These are phyloP conservation scores for Sporothrix inflata DNA, from an alignment of 2,329 filamentous ascomycete genomes.

Conservation along the genomic window DNA sequence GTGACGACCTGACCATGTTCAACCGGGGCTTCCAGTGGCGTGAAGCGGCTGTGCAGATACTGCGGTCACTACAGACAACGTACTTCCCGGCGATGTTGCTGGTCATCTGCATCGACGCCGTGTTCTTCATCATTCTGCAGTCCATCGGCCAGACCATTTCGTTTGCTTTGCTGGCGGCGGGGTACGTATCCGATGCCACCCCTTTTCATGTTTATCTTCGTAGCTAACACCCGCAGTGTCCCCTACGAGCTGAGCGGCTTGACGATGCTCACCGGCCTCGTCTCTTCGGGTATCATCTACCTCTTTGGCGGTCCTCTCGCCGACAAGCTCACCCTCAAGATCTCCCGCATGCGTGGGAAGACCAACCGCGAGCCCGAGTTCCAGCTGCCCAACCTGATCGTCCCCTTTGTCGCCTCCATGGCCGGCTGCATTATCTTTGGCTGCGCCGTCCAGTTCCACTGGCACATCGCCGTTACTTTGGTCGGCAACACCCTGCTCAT, in stretches of 20 bases:
- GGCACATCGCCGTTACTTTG: conserved; percentile 40
- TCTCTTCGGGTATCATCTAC: conserved; percentile 27
- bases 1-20: conserved; percentile 11
- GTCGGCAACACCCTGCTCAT: conserved; percentile 39
- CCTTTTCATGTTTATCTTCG: background rate
- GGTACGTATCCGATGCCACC: background rate
- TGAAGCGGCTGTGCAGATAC: background rate
- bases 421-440: conserved; percentile 42
- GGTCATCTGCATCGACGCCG: conserved; percentile 22
- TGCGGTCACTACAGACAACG: background rate
- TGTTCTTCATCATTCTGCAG: conserved; percentile 20
- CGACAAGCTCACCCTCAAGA: conserved; percentile 29
- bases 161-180: conserved; percentile 27
- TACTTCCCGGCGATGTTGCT: background rate
- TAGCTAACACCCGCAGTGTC: conserved; percentile 12
- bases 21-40: background rate
- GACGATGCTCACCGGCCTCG: conserved; percentile 19
- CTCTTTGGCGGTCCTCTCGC: conserved; percentile 27
- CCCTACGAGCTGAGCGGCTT: conserved; percentile 30
- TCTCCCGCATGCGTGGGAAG: conserved; percentile 27
- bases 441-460: conserved; percentile 36
- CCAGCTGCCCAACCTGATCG: conserved; percentile 40
- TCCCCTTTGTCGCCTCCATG: conserved; percentile 39
- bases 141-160: conserved; percentile 26
- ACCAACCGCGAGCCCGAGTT: conserved; percentile 40